Base-by-base conservation (phyloP, 257 asterid genomes). In the Nicotiana attenuata region DNA sequence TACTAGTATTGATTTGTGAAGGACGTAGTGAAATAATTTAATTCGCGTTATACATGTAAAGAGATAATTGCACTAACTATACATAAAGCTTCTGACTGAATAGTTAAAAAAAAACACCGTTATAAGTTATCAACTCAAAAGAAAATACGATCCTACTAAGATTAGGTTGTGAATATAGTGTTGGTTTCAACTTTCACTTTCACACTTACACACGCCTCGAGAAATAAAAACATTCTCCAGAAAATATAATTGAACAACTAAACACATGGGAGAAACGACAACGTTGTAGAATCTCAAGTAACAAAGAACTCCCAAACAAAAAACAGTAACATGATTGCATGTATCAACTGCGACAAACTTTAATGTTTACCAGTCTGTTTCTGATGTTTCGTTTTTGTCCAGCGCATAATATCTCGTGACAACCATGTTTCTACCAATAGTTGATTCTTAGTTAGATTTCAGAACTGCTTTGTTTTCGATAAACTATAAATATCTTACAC, bases 211-310 rank as follows among this genome's bases (percentile, higher is more conserved):
- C 20, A 5, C 20, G 19, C 17, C 59, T 53, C 59, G 59, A 57
- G 64, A 19, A 22, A 20, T 60, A 8, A 26, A 28, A 28, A 64
- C 69, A 65, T 65, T 28, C 45, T 65, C 45, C 11, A 28, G 11
- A 6, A 28, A 5, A 5, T 14, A 28, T 26, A 28, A 11, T 63
- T 63, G 15, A 24, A 63, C 50, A 8, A 11, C 19, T 63, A 26
- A 31, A 65, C 75, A 65, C 75, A 65, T 65, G 75, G 78, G 78
- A 14, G 78, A 57, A 57, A 19, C 64, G 64, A n/a, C 64, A 57
- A 57, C 11, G 4, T 57, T 17, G 78, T 10, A 22, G 78, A n/a
- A 47, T 73, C 78, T 73, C 35, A 73, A 47, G 7, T 24, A 69
- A 73, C 5, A 64, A 4, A 19, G 6, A 73, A 47, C 50, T 73